Percentiles rank a stretch among this genome's conserved stretches.
These are phyloP conservation scores for Candida sithepensis DNA, from an alignment of 805 yeast genomes.

Conservation along the genomic window DNA sequence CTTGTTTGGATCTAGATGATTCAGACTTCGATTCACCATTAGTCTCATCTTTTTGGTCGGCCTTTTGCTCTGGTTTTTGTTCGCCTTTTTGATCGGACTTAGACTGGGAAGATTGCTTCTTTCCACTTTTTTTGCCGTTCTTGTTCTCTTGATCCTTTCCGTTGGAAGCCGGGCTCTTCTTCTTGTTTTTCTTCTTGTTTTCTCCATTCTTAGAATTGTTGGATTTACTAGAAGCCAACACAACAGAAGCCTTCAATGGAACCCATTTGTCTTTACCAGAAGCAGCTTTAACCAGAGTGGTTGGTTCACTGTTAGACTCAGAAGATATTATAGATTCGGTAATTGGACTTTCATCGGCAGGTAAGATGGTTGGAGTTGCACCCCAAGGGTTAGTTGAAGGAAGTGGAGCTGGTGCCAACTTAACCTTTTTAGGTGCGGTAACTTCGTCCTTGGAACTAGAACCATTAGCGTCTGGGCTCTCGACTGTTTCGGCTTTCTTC, in stretches of 20 bases:
- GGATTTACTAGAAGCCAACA: constrained; percentile 32
- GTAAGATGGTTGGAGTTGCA: constrained; percentile 25
- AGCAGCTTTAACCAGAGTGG: constrained; percentile 21
- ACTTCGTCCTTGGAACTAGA: constrained; percentile 19
- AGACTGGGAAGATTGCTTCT: constrained; percentile 1
- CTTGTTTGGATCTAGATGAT: not conserved
- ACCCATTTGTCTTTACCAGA: constrained; percentile 66
- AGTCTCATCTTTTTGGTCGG: not conserved
- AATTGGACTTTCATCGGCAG: constrained; percentile 34
- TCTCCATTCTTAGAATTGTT: constrained; percentile 8
- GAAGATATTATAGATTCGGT: constrained; percentile 32
- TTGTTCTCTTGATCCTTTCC: constrained; percentile 7
- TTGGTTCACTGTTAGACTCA: constrained; percentile 18
- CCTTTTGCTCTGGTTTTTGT: not conserved
- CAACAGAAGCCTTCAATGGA: constrained; percentile 57
- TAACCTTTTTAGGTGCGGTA: constrained; percentile 24
- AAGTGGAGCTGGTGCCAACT: constrained; percentile 62
- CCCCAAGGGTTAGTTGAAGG: constrained; percentile 67
- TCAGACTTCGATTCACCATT: not conserved
- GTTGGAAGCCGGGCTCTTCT: constrained; percentile 9
- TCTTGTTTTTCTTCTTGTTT: constrained; percentile 22
- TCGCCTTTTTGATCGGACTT: constrained; percentile 3
- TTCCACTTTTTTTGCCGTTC: constrained; percentile 1
- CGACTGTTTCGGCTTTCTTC: constrained; percentile 8
- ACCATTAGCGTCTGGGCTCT: constrained; percentile 2